Evolutionary conservation across 805 yeast species (phyloP).

Genomic region (Candida andamanensis): DNA sequence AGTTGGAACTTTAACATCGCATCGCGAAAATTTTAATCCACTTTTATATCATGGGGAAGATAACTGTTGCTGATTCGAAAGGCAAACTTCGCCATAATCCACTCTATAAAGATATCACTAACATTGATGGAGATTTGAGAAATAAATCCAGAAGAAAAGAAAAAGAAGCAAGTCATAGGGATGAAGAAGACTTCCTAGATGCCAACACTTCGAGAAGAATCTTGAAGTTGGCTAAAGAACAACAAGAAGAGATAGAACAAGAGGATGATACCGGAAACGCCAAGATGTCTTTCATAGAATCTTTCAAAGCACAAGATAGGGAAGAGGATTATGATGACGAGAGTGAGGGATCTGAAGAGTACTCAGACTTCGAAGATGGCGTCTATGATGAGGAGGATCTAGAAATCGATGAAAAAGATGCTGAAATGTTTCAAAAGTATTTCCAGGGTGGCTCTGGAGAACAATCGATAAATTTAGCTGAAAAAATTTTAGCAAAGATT

Average conservation of each 20-base stretch:
- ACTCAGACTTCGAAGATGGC: conserved; percentile 52
- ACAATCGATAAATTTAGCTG: conserved; percentile 72
- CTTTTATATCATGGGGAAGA: conserved; percentile 57
- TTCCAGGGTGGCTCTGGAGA: conserved; percentile 30
- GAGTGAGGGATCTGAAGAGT: conserved; percentile 47
- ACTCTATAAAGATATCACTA: conserved; percentile 68
- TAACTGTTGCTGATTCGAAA: conserved; percentile 44
- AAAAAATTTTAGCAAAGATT: conserved; percentile 86
- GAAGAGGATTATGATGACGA: conserved; percentile 29
- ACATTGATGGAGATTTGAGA: conserved; percentile 68
- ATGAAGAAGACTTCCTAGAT: conserved; percentile 65
- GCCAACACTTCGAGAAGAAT: conserved; percentile 80
- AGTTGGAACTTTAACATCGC: conserved; percentile 3
- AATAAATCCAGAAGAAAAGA: conserved; percentile 27
- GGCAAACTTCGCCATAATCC: conserved; percentile 76
- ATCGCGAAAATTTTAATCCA: conserved; percentile 2
- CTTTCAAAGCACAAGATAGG: conserved; percentile 17
- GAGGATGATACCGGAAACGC: conserved; percentile 16
- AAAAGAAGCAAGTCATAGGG: conserved; percentile 25
- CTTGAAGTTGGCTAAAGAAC: conserved; percentile 83
- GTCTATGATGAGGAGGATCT: conserved; percentile 52
- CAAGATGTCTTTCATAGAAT: conserved; percentile 17
- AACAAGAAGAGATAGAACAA: conserved; percentile 78
- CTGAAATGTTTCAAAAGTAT: conserved; percentile 76
- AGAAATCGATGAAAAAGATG: conserved; percentile 74